Base-by-base conservation (phyloP, 331 rosid species). In the Arachis monticola region DNA sequence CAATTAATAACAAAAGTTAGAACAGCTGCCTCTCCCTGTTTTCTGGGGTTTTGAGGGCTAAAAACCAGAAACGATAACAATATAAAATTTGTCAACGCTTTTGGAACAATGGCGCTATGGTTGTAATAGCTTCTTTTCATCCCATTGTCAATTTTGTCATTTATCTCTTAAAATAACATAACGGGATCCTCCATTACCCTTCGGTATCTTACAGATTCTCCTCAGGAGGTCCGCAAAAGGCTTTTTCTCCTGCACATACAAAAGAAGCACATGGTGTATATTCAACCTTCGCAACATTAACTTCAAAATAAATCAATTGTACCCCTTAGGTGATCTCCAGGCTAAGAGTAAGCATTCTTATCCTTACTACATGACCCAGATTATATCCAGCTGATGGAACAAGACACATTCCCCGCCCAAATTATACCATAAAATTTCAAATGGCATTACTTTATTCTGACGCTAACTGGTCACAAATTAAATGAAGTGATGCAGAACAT, bases 131-230 rank as follows among this genome's bases (percentile, higher is more conserved):
- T 69, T 52, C 35, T 13, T 38, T 46, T 47, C 12, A 8, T 56
- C 42, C n/a, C 75, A 12, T 22, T 7, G 47, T 17, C 22, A 17
- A 17, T 17, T 17, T 17, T 17, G 22, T 87, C 87, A 87, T 75
- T 68, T 78, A 1, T 85, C 89, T 74, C 96, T 88, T 92, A 92
- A 57, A 22, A 90, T 90, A 42, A 92, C 88, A 64, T 67, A 92
- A 71, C 79, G 83, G 55, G 92, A 62, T n/a, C 91, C 89, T 1
- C 80, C 84, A 1, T 80, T 59, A 2, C 82, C 79, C 80, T 87
- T 90, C 80, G 90, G 92, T 79, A 92, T 90, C 91, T 82, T 92
- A 7, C 92, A 92, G 56, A 92, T 92, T 84, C 85, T 81, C 87
- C 87, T 85, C 57, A 92, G 86, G 58, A 88, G 88, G 1, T 80